Evolutionary conservation across 2,329 filamentous ascomycete species (phyloP).

Genomic region (Aspergillus jensenii): DNA sequence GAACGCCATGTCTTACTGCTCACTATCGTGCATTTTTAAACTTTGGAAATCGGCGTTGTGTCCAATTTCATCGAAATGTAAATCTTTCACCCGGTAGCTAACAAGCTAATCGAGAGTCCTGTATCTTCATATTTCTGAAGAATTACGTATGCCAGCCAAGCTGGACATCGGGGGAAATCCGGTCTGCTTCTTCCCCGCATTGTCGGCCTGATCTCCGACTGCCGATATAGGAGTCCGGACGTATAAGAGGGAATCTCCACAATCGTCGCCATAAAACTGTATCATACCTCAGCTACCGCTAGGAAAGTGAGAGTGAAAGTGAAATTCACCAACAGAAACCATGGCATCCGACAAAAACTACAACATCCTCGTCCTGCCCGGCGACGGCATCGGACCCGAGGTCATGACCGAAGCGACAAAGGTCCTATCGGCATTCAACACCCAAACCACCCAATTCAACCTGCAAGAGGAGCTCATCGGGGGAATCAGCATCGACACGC

Average conservation of each 20-base stretch:
- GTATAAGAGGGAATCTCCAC: no score
- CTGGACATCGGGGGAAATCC: background rate
- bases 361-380: conserved; percentile 11
- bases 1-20: no score
- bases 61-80: no score
- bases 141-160: no score
- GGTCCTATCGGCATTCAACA: conserved; percentile 72
- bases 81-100: no score
- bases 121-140: no score
- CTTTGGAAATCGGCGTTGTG: no score
- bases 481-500: conserved; percentile 80
- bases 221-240: background rate
- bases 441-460: conserved; percentile 36
- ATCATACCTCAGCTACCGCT: background rate
- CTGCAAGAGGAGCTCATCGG: conserved; percentile 77
- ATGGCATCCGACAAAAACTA: background rate
- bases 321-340: background rate
- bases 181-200: background rate
- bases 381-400: conserved; percentile 13
- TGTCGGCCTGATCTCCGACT: background rate
- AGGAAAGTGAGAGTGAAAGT: background rate
- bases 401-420: conserved; percentile 50
- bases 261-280: no score
- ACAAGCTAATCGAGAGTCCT: no score
- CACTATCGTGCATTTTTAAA: no score